A percentile compares a stretch with the other conserved stretches of the same genome.
These are phyloP conservation scores for Patellaria atrata DNA, from an alignment of 495 filamentous ascomycete species.

Conservation along the genomic window DNA sequence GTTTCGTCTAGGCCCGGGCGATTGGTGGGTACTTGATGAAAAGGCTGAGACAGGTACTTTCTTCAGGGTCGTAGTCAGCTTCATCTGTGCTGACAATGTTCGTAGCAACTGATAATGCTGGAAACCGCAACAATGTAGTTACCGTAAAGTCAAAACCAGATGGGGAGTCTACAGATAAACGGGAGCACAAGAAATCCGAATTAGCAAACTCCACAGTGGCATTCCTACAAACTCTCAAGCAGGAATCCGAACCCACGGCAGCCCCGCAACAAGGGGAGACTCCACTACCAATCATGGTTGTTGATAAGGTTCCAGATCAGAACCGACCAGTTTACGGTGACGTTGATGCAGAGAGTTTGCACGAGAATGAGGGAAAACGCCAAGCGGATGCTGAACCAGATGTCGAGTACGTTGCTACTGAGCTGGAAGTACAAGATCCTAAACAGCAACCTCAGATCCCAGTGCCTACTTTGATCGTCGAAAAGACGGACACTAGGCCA, in stretches of 20 bases:
- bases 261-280: too few species aligned
- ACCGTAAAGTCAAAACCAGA: conserved; percentile 19
- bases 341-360: conserved; percentile 7
- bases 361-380: conserved; percentile 11
- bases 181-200: conserved; percentile 3
- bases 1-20: conserved; percentile 45
- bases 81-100: too few species aligned
- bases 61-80: too few species aligned
- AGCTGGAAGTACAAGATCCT: conserved; percentile 1
- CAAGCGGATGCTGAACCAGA: conserved; percentile 17
- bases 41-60: conserved; percentile 36
- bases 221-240: too few species aligned
- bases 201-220: too few species aligned
- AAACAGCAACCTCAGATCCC: not conserved
- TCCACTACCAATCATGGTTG: conserved; percentile 16
- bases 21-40: conserved; percentile 54
- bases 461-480: conserved; percentile 16
- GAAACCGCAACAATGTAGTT: conserved; percentile 46
- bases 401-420: conserved; percentile 2
- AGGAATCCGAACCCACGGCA: too few species aligned
- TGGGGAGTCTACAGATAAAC: too few species aligned
- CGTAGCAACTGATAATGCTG: conserved; percentile 38
- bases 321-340: conserved; percentile 13
- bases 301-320: conserved; percentile 14
- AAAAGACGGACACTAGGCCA: conserved; percentile 18